Conservation (phyloP, 306 rosid species). For the Castanospermum australe region DNA sequence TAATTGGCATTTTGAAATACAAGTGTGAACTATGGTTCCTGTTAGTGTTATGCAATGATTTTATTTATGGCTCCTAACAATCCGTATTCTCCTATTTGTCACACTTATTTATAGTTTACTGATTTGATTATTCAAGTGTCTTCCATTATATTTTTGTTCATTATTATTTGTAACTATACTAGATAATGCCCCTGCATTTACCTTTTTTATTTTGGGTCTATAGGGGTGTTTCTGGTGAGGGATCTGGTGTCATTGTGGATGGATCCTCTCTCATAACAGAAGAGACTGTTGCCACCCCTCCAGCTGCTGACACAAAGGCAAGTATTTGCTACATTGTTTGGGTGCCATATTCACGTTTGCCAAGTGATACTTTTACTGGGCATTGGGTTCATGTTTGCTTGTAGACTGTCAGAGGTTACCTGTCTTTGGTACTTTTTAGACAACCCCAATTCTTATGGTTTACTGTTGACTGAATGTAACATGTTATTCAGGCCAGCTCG, state of each 20-base stretch:
- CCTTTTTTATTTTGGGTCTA: background rate
- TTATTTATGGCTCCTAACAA: no score
- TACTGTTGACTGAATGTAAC: background rate
- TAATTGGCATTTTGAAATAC: no score
- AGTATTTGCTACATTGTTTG: background rate
- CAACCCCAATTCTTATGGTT: background rate
- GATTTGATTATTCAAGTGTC: background rate
- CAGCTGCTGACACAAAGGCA: conserved; percentile 55
- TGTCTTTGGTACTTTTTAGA: background rate
- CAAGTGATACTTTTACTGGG: background rate
- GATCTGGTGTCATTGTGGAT: conserved; percentile 51
- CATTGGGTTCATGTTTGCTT: background rate
- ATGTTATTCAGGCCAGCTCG: conserved; percentile 52
- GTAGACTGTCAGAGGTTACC: background rate
- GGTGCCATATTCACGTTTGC: background rate
- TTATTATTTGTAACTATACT: background rate
- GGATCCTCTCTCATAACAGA: conserved; percentile 41
- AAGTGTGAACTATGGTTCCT: no score
- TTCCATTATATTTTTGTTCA: background rate
- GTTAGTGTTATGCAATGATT: background rate
- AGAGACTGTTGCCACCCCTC: conserved; percentile 63
- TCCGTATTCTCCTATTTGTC: no score
- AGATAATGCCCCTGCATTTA: background rate
- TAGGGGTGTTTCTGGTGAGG: conserved; percentile 63
- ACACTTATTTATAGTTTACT: no score